phyloP scores from a whole-genome alignment of 2,329 filamentous ascomycete genomes.

The Phoma sp. region DNA sequence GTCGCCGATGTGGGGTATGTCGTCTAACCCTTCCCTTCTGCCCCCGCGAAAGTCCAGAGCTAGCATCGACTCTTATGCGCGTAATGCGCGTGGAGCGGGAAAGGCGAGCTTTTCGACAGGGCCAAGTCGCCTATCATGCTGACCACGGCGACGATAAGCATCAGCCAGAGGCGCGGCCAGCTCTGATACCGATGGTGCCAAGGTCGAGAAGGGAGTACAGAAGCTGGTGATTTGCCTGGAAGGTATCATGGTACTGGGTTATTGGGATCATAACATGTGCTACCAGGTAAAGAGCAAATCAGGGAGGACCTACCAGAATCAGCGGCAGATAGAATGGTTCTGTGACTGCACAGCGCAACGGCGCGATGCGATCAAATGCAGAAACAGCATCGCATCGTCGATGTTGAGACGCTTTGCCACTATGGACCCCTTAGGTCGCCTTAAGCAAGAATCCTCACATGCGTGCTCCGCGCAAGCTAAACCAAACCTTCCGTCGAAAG shows the following conservation, averaged over 20 bases:
- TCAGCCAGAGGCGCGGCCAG: conserved; percentile 15
- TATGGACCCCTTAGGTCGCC: neutral
- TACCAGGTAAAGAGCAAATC: neutral
- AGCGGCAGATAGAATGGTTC: conserved; percentile 11
- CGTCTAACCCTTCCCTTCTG: conserved; percentile 19
- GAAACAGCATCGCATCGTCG: neutral
- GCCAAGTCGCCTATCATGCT: conserved; percentile 5
- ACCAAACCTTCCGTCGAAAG: neutral
- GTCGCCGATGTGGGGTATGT: conserved; percentile 30
- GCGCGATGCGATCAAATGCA: neutral
- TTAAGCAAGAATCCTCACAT: neutral
- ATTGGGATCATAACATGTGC: conserved; percentile 2
- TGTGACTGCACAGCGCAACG: conserved; percentile 1
- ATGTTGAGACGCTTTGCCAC: neutral
- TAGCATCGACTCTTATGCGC: conserved; percentile 9
- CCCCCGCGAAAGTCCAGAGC: conserved; percentile 11
- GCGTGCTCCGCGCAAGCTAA: conserved; percentile 1
- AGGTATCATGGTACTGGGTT: conserved; percentile 22
- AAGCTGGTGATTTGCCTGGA: neutral
- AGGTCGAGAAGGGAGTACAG: conserved; percentile 11
- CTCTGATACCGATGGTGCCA: conserved; percentile 8
- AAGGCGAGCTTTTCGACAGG: neutral
- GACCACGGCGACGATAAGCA: neutral
- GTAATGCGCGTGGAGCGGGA: conserved; percentile 1
- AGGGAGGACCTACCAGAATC: conserved; percentile 14